Evolutionary conservation across 345 rosid genomes (phyloP).

Genomic region (Ceriops zippeliana): DNA sequence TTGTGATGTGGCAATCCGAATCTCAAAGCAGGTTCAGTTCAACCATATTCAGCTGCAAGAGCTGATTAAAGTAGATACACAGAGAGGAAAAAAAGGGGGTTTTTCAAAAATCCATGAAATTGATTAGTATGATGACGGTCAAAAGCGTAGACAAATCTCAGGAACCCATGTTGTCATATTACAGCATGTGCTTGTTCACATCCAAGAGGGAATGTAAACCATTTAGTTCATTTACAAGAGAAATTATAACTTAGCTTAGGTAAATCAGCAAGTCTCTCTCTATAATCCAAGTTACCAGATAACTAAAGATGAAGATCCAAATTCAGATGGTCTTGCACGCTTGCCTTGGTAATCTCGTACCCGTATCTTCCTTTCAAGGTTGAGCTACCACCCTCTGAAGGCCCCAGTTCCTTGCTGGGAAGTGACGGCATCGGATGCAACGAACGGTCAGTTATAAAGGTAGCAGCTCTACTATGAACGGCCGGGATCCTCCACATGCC

Average conservation of each 20-base stretch:
- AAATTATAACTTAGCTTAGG: background rate
- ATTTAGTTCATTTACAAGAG: background rate
- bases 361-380: conserved; percentile 22
- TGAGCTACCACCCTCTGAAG: conserved; percentile 24
- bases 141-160: background rate
- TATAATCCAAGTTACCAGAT: background rate
- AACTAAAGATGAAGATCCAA: conserved; percentile 1
- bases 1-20: too few relatives aligned
- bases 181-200: background rate
- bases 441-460: conserved; percentile 37
- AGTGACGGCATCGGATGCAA: conserved; percentile 39
- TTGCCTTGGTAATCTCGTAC: background rate
- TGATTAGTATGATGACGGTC: too few relatives aligned
- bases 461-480: conserved; percentile 26
- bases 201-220: background rate
- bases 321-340: background rate
- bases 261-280: background rate
- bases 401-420: conserved; percentile 38
- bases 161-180: background rate
- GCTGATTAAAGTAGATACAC: too few relatives aligned
- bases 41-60: too few relatives aligned
- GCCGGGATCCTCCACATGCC: conserved; percentile 76
- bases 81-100: too few relatives aligned
- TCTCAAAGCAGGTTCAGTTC: too few relatives aligned
- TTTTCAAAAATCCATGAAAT: too few relatives aligned